These are phyloP conservation scores for Talaromyces sp. DNA, from an alignment of 2,329 filamentous ascomycete genomes.

Conservation along the genomic window DNA sequence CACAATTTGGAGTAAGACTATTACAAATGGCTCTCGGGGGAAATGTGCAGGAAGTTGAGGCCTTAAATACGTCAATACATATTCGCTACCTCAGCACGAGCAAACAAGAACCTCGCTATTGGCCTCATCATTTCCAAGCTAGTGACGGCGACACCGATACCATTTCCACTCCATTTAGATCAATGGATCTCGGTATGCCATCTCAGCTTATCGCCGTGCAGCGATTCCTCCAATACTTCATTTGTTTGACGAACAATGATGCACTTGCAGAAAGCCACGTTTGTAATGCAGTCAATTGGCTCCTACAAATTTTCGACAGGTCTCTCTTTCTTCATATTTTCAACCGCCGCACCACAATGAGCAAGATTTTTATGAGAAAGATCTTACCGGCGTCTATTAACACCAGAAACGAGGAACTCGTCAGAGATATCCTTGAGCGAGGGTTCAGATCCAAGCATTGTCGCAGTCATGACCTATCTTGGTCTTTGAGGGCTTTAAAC, in stretches of 20 bases:
- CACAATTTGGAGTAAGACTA: background rate
- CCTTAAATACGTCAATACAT: no score
- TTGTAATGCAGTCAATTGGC: background rate
- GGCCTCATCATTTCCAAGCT: background rate
- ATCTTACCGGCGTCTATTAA: slow-evolving; percentile 2
- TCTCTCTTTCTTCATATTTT: background rate
- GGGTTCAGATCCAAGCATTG: no score
- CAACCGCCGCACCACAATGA: background rate
- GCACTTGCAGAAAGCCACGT: background rate
- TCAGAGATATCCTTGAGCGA: background rate
- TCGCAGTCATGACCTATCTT: no score
- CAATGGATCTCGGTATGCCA: background rate
- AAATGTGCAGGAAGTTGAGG: no score
- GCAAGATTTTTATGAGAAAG: slow-evolving; percentile 2
- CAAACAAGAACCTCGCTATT: background rate
- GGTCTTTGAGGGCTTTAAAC: background rate
- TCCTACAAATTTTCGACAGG: background rate
- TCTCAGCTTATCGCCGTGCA: background rate
- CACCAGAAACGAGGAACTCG: background rate
- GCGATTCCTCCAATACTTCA: background rate
- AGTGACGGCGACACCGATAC: background rate
- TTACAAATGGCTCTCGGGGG: background rate
- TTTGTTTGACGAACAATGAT: background rate
- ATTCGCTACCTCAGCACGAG: no score
- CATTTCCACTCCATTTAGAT: background rate